Evolutionary conservation across 2,329 filamentous ascomycete genomes (phyloP).

Genomic region (Diaporthe batatas): DNA sequence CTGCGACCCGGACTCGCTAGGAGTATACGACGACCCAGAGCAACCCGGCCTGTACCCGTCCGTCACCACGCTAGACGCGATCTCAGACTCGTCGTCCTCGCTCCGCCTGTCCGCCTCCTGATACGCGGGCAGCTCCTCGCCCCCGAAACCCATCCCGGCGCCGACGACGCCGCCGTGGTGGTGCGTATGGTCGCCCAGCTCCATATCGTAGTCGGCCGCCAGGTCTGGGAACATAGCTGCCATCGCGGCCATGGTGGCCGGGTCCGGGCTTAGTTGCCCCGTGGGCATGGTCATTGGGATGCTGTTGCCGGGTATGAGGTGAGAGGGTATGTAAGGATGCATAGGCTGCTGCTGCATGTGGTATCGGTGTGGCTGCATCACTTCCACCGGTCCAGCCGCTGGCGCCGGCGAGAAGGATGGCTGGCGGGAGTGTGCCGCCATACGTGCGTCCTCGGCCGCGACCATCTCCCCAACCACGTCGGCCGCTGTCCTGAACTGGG

Average conservation of each 20-base stretch:
- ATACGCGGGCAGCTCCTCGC: slow-evolving; percentile 59
- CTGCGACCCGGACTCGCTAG: slow-evolving; percentile 44
- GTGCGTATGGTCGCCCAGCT: background rate
- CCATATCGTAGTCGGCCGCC: slow-evolving; percentile 43
- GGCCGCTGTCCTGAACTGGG: slow-evolving; percentile 61
- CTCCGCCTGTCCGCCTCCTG: slow-evolving; percentile 49
- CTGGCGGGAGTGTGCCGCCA: slow-evolving; percentile 36
- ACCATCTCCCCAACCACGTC: slow-evolving; percentile 61
- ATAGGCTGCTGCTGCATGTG: slow-evolving; percentile 36
- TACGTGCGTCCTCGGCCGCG: slow-evolving; percentile 57
- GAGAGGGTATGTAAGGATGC: slow-evolving; percentile 30
- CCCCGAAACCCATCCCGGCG: slow-evolving; percentile 40
- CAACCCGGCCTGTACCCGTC: slow-evolving; percentile 58
- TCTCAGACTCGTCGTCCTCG: slow-evolving; percentile 45
- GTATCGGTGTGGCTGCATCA: background rate
- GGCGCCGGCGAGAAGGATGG: background rate
- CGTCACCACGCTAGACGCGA: slow-evolving; percentile 54
- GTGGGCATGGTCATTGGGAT: slow-evolving; percentile 34
- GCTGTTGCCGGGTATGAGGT: slow-evolving; percentile 37
- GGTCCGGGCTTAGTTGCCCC: slow-evolving; percentile 36
- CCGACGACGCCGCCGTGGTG: slow-evolving; percentile 3
- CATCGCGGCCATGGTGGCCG: slow-evolving; percentile 45
- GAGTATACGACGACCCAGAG: slow-evolving; percentile 45
- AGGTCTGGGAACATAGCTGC: slow-evolving; percentile 50
- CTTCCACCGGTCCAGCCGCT: slow-evolving; percentile 16